Conservation (phyloP, 495 filamentous ascomycete genomes). For the Penicillium ucsense region DNA sequence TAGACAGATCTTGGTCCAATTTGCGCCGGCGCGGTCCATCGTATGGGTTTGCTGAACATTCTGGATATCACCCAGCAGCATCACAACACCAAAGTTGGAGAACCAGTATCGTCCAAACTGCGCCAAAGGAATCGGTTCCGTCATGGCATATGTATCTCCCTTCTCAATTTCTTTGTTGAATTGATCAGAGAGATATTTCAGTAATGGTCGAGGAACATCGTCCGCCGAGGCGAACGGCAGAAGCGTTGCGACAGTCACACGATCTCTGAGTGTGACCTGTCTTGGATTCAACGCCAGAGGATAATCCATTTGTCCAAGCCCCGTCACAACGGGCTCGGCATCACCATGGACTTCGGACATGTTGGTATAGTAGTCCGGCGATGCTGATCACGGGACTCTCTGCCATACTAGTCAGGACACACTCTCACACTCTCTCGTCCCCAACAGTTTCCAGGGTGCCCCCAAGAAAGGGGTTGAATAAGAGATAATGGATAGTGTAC, state of each 20-base stretch:
- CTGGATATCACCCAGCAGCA: slow-evolving; percentile 77
- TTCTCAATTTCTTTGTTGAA: slow-evolving; percentile 91
- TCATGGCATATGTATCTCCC: slow-evolving; percentile 94
- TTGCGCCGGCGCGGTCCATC: slow-evolving; percentile 47
- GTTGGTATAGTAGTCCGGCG: slow-evolving; percentile 14
- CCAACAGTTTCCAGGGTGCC: background rate
- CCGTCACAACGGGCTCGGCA: slow-evolving; percentile 42
- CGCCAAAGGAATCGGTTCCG: slow-evolving; percentile 61
- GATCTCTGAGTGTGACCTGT: slow-evolving; percentile 81
- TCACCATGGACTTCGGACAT: slow-evolving; percentile 91
- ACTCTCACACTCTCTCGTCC: slow-evolving; percentile 1
- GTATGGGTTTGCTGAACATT: slow-evolving; percentile 47
- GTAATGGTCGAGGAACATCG: slow-evolving; percentile 64
- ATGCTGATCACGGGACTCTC: slow-evolving; percentile 32
- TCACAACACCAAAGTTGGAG: slow-evolving; percentile 86
- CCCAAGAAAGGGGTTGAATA: no score
- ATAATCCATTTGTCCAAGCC: slow-evolving; percentile 40
- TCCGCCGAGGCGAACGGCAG: slow-evolving; percentile 71
- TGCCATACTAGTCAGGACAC: slow-evolving; percentile 26
- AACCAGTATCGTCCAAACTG: slow-evolving; percentile 91
- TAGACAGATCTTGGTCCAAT: slow-evolving; percentile 80
- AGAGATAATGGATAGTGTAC: no score
- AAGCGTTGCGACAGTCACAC: slow-evolving; percentile 82
- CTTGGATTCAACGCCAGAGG: slow-evolving; percentile 64
- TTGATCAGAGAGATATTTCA: slow-evolving; percentile 75